A percentile compares a stretch with the other conserved stretches of the same genome.
Evolutionary conservation across 2,329 filamentous ascomycete genomes (phyloP).

Genomic region (Beauveria sp.): DNA sequence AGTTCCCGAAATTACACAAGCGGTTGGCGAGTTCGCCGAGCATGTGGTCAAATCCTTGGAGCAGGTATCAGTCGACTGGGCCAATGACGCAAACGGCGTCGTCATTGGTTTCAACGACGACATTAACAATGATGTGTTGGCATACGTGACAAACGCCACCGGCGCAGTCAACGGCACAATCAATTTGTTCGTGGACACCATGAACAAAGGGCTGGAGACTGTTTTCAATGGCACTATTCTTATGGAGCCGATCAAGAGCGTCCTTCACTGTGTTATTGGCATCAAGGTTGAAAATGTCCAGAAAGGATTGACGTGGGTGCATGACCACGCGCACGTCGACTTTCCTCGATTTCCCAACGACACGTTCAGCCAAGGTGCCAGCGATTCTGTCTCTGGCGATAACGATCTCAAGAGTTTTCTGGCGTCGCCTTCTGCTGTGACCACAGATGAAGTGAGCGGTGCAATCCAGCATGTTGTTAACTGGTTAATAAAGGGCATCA

Average conservation of each 20-base stretch:
- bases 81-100: conserved; percentile 64
- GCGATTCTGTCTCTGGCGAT: conserved; percentile 50
- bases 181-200: conserved; percentile 71
- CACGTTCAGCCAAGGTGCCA: conserved; percentile 75
- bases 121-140: conserved; percentile 78
- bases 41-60: conserved; percentile 67
- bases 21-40: conserved; percentile 73
- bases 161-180: conserved; percentile 77
- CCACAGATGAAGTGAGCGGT: conserved; percentile 73
- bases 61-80: conserved; percentile 69
- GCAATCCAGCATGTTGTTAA: conserved; percentile 64
- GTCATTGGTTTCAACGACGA: conserved; percentile 63
- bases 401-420: conserved; percentile 62
- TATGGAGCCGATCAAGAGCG: conserved; percentile 66
- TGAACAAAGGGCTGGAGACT: conserved; percentile 62
- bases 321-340: conserved; percentile 73
- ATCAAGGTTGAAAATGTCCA: conserved; percentile 81
- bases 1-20: conserved; percentile 63
- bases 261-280: conserved; percentile 80
- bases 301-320: conserved; percentile 87
- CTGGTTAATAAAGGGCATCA: conserved; percentile 59
- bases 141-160: conserved; percentile 81
- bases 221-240: conserved; percentile 80
- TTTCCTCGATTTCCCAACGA: conserved; percentile 73
- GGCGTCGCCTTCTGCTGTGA: conserved; percentile 62